A percentile compares a stretch with the other conserved stretches of the same genome.
phyloP scores from a whole-genome alignment of 495 filamentous ascomycete genomes.

The Daldinia loculata region DNA sequence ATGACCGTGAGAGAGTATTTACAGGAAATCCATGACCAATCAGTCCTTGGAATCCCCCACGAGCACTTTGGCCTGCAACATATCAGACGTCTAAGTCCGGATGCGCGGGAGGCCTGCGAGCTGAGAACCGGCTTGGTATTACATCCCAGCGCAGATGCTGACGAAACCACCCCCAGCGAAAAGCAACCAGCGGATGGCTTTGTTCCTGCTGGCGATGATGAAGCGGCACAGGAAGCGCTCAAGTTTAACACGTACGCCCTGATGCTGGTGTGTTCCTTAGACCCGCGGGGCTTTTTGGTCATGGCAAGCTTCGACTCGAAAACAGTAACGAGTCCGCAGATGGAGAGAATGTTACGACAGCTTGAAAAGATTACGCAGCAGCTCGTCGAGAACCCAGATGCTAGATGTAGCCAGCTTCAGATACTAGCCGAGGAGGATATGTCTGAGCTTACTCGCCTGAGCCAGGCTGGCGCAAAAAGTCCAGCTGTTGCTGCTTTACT shows the following conservation, averaged over 20 bases:
- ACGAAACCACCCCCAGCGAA: constrained; percentile 40
- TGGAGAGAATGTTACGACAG: constrained; percentile 48
- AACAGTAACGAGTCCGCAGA: constrained; percentile 44
- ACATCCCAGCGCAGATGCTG: constrained; percentile 51
- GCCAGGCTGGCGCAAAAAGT: constrained; percentile 8
- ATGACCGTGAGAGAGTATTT: constrained; percentile 51
- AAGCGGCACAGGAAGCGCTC: constrained; percentile 68
- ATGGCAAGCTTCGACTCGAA: constrained; percentile 70
- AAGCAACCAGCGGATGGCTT: constrained; percentile 60
- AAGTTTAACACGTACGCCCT: constrained; percentile 74
- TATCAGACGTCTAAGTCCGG: constrained; percentile 67
- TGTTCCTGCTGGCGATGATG: constrained; percentile 55
- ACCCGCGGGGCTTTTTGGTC: constrained; percentile 63
- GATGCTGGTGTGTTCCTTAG: constrained; percentile 69
- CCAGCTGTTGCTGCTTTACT: constrained; percentile 15
- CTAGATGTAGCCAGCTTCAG: constrained; percentile 43
- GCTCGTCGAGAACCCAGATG: constrained; percentile 43
- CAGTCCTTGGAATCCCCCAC: constrained; percentile 63
- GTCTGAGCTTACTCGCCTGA: constrained; percentile 23
- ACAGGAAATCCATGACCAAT: constrained; percentile 61
- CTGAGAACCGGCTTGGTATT: constrained; percentile 58
- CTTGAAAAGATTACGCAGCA: constrained; percentile 44
- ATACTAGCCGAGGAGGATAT: constrained; percentile 38
- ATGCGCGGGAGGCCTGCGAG: constrained; percentile 71
- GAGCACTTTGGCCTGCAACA: constrained; percentile 76